A percentile compares a stretch with the other conserved stretches of the same genome.
Conservation (phyloP, 208 protist species). For the Entamoeba nuttalli region DNA sequence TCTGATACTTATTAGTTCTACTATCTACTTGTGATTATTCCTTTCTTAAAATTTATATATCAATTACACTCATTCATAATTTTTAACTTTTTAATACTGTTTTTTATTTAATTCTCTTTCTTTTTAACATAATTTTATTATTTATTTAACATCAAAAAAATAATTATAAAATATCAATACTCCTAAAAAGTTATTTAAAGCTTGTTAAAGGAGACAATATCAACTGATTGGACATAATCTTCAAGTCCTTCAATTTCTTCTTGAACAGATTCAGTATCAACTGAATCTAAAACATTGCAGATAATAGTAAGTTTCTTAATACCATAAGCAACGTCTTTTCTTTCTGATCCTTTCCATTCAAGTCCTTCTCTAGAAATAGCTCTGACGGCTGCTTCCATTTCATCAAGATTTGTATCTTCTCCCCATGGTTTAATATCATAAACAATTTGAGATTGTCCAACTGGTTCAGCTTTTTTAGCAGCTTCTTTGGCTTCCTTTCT, state of each 20-base stretch:
- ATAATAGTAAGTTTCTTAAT: neutral
- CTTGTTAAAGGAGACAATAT: neutral
- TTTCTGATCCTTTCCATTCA: neutral
- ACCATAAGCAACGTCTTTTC: neutral
- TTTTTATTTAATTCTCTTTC: no score
- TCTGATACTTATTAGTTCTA: no score
- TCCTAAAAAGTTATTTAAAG: neutral
- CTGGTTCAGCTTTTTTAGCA: neutral
- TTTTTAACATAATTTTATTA: no score
- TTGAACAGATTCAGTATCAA: neutral
- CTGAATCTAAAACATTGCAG: neutral
- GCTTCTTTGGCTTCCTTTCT: neutral
- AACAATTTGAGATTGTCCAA: neutral
- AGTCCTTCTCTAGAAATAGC: neutral
- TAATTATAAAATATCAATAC: no score
- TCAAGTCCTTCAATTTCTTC: neutral
- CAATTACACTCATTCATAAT: no score
- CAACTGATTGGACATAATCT: neutral
- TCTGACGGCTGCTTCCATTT: neutral
- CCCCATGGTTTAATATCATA: conserved; percentile 2
- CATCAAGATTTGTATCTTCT: neutral
- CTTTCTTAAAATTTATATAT: no score
- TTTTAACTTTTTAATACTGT: no score
- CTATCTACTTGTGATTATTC: no score
- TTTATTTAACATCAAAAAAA: no score